These are phyloP conservation scores for Rhizophora apiculata DNA, from an alignment of 345 rosid genomes.

Conservation along the genomic window DNA sequence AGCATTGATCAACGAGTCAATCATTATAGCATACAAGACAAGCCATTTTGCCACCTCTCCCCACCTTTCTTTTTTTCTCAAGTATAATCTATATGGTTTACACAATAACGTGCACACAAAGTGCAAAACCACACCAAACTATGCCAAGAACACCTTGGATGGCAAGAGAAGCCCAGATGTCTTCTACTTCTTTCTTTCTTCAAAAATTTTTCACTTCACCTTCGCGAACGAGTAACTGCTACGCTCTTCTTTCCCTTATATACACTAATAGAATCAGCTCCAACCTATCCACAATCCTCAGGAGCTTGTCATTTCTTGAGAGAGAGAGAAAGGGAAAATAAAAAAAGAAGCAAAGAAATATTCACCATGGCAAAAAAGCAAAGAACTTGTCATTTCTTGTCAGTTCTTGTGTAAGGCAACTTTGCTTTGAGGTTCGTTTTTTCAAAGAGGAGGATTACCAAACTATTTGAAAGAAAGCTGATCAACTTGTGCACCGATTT, in stretches of 20 bases:
- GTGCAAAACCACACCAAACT: slow-evolving; percentile 16
- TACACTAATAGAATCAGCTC: neutral
- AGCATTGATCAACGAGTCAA: too few species aligned
- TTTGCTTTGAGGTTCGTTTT: neutral
- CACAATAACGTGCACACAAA: slow-evolving; percentile 24
- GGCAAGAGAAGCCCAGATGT: slow-evolving; percentile 27
- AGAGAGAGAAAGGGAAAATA: too few species aligned
- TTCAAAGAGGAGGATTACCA: neutral
- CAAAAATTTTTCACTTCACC: slow-evolving; percentile 19
- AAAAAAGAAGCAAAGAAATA: too few species aligned
- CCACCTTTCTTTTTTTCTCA: too few species aligned
- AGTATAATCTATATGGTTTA: too few species aligned
- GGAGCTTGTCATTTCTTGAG: neutral
- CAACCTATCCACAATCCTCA: neutral
- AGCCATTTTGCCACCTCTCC: too few species aligned
- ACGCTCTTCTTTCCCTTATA: neutral
- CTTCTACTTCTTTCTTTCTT: neutral
- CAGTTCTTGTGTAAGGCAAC: neutral
- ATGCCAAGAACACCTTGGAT: slow-evolving; percentile 22
- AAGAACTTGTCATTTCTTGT: too few species aligned
- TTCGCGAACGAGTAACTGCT: slow-evolving; percentile 23
- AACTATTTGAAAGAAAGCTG: slow-evolving; percentile 6
- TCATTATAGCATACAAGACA: too few species aligned
- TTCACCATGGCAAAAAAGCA: slow-evolving; percentile 29
- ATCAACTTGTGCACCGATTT: neutral